These are phyloP conservation scores for Yamadazyma triangularis DNA, from an alignment of 1,139 yeast species.

Conservation along the genomic window DNA sequence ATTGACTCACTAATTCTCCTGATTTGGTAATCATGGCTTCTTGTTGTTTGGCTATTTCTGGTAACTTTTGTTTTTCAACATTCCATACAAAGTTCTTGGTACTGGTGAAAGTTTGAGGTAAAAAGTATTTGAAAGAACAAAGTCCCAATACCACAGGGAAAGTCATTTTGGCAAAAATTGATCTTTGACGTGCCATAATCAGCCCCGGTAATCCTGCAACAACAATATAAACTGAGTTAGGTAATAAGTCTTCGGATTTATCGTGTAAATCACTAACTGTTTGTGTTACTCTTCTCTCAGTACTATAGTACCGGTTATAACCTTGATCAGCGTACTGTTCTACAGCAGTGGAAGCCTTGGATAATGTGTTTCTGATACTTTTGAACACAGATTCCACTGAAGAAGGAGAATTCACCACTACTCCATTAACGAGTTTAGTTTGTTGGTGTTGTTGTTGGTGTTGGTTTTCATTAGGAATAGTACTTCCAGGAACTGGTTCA, in stretches of 20 bases:
- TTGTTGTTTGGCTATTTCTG: conserved; percentile 67
- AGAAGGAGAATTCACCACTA: conserved; percentile 51
- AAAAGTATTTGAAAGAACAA: conserved; percentile 65
- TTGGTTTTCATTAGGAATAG: too few relatives aligned
- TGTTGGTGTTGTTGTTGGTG: conserved; percentile 59
- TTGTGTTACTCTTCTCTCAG: conserved; percentile 63
- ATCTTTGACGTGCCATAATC: conserved; percentile 71
- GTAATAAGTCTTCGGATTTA: conserved; percentile 68
- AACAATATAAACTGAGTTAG: conserved; percentile 66
- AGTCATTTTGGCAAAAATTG: conserved; percentile 50
- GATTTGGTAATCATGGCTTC: conserved; percentile 41
- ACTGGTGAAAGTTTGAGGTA: conserved; percentile 75
- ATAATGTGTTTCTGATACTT: conserved; percentile 34
- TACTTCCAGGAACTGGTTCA: conserved; percentile 51
- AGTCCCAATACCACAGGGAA: conserved; percentile 67
- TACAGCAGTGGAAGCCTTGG: conserved; percentile 12
- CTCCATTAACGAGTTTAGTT: conserved; percentile 51
- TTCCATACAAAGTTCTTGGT: conserved; percentile 59
- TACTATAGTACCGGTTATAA: conserved; percentile 49
- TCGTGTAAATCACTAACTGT: conserved; percentile 70
- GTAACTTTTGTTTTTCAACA: conserved; percentile 61
- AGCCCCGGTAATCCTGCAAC: conserved; percentile 82
- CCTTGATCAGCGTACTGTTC: conserved; percentile 25
- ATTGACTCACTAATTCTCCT: conserved; percentile 39
- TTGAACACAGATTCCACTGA: conserved; percentile 47